These are phyloP conservation scores for Aspergillus olivimuriae DNA, from an alignment of 495 filamentous ascomycete species.

Conservation along the genomic window DNA sequence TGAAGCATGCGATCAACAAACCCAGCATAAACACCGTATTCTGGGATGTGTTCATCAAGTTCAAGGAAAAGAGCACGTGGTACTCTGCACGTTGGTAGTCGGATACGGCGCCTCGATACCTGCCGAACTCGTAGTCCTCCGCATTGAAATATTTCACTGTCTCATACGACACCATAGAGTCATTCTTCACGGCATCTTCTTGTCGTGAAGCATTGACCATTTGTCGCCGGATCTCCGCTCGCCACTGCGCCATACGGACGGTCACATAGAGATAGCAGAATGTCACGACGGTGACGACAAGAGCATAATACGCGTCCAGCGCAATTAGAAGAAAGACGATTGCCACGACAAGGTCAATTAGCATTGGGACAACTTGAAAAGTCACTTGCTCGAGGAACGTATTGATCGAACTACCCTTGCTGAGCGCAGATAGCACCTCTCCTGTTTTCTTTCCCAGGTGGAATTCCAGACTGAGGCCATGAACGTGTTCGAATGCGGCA, in stretches of 20 bases:
- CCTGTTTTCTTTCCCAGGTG: slow-evolving; percentile 95
- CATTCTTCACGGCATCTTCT: slow-evolving; percentile 96
- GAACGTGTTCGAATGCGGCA: slow-evolving; percentile 94
- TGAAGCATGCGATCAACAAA: slow-evolving; percentile 73
- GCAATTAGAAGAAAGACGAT: slow-evolving; percentile 74
- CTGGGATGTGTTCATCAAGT: slow-evolving; percentile 89
- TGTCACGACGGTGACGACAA: slow-evolving; percentile 85
- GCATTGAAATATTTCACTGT: slow-evolving; percentile 99
- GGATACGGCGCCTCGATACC: slow-evolving; percentile 72
- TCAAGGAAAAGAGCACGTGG: slow-evolving; percentile 78
- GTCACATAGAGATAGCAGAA: slow-evolving; percentile 95
- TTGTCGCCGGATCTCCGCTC: slow-evolving; percentile 79
- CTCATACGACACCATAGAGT: slow-evolving; percentile 96
- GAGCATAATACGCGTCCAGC: slow-evolving; percentile 87
- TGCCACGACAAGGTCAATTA: slow-evolving; percentile 82
- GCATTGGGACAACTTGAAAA: slow-evolving; percentile 91
- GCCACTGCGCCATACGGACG: slow-evolving; percentile 89
- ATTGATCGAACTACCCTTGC: slow-evolving; percentile 94
- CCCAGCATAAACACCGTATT: slow-evolving; percentile 91
- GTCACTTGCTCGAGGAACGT: slow-evolving; percentile 93
- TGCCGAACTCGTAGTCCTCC: slow-evolving; percentile 84
- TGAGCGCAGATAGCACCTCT: slow-evolving; percentile 88
- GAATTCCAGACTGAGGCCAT: slow-evolving; percentile 90
- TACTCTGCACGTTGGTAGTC: slow-evolving; percentile 85
- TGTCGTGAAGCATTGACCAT: slow-evolving; percentile 93